Percentiles rank a stretch among this genome's conserved stretches.
These are phyloP conservation scores for Lasiodiplodia citricola DNA, from an alignment of 2,329 filamentous ascomycete genomes.

Conservation along the genomic window DNA sequence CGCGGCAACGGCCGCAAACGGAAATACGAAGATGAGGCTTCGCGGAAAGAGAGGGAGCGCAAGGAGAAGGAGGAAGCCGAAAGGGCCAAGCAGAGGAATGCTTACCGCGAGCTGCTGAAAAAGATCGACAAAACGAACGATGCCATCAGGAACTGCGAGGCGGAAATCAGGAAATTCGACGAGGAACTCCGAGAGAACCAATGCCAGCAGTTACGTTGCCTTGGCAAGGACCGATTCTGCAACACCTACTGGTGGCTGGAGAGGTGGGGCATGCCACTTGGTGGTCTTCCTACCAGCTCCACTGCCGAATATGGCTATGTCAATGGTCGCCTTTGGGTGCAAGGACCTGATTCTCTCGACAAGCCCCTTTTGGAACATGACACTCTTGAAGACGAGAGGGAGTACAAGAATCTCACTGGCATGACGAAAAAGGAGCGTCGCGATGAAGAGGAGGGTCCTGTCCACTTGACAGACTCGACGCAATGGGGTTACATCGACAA, in stretches of 20 bases:
- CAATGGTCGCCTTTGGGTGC: conserved; percentile 94
- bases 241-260: conserved; percentile 99
- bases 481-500: conserved; percentile 95
- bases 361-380: conserved; percentile 85
- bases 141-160: conserved; percentile 79
- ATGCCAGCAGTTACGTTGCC: conserved; percentile 84
- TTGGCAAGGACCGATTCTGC: conserved; percentile 96
- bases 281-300: conserved; percentile 83
- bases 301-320: conserved; percentile 87
- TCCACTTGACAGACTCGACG: conserved; percentile 73
- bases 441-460: conserved; percentile 80
- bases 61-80: conserved; percentile 64
- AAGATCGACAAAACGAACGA: conserved; percentile 89
- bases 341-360: conserved; percentile 90
- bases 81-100: conserved; percentile 74
- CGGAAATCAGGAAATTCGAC: conserved; percentile 82
- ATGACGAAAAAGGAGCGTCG: conserved; percentile 88
- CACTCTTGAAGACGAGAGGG: conserved; percentile 70
- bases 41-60: conserved; percentile 71
- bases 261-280: conserved; percentile 96
- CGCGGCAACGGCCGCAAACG: conserved; percentile 71
- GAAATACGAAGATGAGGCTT: conserved; percentile 69
- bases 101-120: conserved; percentile 77
- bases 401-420: conserved; percentile 49
- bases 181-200: conserved; percentile 93